phyloP scores from a whole-genome alignment of 1,139 yeast species.

The Geotrichum aggregatum region DNA sequence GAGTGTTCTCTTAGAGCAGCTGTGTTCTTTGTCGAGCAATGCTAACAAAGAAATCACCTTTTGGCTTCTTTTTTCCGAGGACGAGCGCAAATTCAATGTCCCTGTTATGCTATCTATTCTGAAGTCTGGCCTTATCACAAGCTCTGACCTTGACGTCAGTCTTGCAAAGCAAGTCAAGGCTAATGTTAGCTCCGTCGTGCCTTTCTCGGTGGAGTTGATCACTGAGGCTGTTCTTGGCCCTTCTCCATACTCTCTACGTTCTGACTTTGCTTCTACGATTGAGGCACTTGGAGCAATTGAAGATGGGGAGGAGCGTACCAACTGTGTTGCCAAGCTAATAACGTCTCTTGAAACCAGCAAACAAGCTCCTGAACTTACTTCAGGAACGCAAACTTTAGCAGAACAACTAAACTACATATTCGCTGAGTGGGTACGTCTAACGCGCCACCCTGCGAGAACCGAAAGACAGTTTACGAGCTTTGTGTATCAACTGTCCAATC shows the following conservation, averaged over 20 bases:
- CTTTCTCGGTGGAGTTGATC: slow-evolving; percentile 68
- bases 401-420: slow-evolving; percentile 76
- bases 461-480: slow-evolving; percentile 58
- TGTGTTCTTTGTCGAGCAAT: slow-evolving; percentile 79
- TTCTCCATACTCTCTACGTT: slow-evolving; percentile 62
- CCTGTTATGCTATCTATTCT: slow-evolving; percentile 72
- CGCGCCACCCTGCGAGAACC: slow-evolving; percentile 55
- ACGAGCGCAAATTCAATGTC: slow-evolving; percentile 78
- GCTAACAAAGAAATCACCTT: slow-evolving; percentile 89
- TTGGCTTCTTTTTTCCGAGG: slow-evolving; percentile 89
- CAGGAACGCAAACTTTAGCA: slow-evolving; percentile 11
- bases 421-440: slow-evolving; percentile 83
- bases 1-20: slow-evolving; percentile 71
- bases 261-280: slow-evolving; percentile 72
- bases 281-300: slow-evolving; percentile 49
- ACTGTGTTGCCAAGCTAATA: slow-evolving; percentile 31
- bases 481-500: slow-evolving; percentile 58
- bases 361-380: background rate
- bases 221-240: slow-evolving; percentile 61
- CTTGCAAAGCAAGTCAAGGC: slow-evolving; percentile 61
- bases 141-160: slow-evolving; percentile 75
- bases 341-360: slow-evolving; percentile 38
- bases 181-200: slow-evolving; percentile 45
- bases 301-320: slow-evolving; percentile 29
- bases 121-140: slow-evolving; percentile 69